These are phyloP conservation scores for Piedraia hortae DNA, from an alignment of 2,329 filamentous ascomycete genomes.

Conservation along the genomic window DNA sequence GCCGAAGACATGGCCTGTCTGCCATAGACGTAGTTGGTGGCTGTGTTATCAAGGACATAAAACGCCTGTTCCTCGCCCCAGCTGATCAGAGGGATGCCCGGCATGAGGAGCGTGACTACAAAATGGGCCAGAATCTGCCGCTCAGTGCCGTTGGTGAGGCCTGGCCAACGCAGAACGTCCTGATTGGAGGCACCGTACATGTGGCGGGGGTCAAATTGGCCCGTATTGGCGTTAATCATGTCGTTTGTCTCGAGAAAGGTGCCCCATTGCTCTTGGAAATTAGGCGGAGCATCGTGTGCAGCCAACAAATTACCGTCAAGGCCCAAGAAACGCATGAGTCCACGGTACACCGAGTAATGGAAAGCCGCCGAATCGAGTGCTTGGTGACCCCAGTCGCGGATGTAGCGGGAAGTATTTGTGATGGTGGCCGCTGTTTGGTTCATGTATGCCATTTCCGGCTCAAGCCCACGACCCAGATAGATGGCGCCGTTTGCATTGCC, in stretches of 20 bases:
- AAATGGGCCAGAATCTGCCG: slow-evolving; percentile 30
- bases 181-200: slow-evolving; percentile 38
- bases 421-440: slow-evolving; percentile 21
- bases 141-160: slow-evolving; percentile 28
- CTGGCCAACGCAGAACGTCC: slow-evolving; percentile 37
- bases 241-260: slow-evolving; percentile 30
- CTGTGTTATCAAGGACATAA: slow-evolving; percentile 35
- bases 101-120: slow-evolving; percentile 30
- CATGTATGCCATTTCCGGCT: slow-evolving; percentile 24
- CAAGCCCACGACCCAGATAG: slow-evolving; percentile 33
- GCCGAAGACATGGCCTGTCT: slow-evolving; percentile 33
- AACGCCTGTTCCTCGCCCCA: slow-evolving; percentile 41
- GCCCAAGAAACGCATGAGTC: slow-evolving; percentile 32
- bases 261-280: slow-evolving; percentile 28
- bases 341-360: slow-evolving; percentile 35
- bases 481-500: slow-evolving; percentile 32
- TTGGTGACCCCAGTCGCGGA: slow-evolving; percentile 24
- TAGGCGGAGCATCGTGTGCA: slow-evolving; percentile 24
- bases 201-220: slow-evolving; percentile 33
- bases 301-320: slow-evolving; percentile 29
- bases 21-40: slow-evolving; percentile 36
- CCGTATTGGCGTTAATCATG: slow-evolving; percentile 30
- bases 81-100: slow-evolving; percentile 30
- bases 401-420: slow-evolving; percentile 12
- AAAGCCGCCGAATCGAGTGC: slow-evolving; percentile 34